phyloP scores from a whole-genome alignment of 208 protist genomes.

The Trypanosoma melophagium region DNA sequence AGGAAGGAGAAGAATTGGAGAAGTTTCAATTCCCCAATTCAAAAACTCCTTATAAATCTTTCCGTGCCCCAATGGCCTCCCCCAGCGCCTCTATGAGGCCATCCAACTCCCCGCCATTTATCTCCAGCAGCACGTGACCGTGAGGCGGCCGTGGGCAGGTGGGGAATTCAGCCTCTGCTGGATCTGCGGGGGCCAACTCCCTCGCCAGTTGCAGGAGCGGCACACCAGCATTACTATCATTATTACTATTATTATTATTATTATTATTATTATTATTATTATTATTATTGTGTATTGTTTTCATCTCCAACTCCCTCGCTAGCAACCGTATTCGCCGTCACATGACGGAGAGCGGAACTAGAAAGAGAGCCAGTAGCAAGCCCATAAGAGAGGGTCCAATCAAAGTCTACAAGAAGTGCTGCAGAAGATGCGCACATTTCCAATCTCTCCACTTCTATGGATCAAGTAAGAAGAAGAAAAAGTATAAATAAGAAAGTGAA shows the following conservation, averaged over 20 bases:
- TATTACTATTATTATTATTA: too few species aligned
- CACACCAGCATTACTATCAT: too few species aligned
- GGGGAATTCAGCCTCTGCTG: too few species aligned
- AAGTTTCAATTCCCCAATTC: too few species aligned
- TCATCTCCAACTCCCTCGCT: not conserved
- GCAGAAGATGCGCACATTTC: not conserved
- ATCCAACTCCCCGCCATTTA: slow-evolving; percentile 25
- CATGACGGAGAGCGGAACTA: not conserved
- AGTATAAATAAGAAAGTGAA: too few species aligned
- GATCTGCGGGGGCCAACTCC: slow-evolving; percentile 3
- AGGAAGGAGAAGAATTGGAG: too few species aligned
- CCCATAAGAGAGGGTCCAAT: not conserved
- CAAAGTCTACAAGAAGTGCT: not conserved
- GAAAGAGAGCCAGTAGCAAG: not conserved
- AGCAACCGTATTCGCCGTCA: slow-evolving; percentile 1
- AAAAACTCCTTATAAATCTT: too few species aligned
- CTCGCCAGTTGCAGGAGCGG: not conserved
- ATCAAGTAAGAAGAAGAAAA: too few species aligned
- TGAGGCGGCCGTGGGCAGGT: not conserved
- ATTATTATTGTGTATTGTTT: too few species aligned
- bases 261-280: too few species aligned
- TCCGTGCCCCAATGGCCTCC: slow-evolving; percentile 38
- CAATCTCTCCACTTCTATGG: too few species aligned
- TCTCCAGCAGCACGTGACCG: not conserved
- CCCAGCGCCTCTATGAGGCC: slow-evolving; percentile 36